Percentiles rank a stretch among this genome's conserved stretches.
Conservation (phyloP, 192 early-diverging fungal genomes). For the Gaertneriomyces semiglobifer region DNA sequence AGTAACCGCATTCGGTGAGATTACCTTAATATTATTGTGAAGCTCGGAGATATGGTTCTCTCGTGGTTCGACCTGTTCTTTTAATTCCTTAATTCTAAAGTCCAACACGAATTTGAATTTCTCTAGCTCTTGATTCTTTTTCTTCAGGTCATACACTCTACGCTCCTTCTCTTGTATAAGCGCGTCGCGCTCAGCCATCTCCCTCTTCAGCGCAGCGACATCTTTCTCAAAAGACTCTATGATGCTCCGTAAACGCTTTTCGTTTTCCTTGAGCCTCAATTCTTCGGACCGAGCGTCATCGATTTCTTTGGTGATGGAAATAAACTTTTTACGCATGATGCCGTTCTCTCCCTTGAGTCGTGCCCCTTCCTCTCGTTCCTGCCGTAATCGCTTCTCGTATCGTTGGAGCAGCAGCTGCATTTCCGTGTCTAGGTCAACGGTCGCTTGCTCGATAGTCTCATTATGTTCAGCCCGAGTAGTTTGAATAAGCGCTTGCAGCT, state of each 20-base stretch:
- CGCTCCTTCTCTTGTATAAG: conserved; percentile 58
- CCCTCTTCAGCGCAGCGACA: conserved; percentile 46
- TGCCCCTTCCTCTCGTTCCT: conserved; percentile 51
- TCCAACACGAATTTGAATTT: conserved; percentile 63
- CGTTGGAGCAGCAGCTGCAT: conserved; percentile 34
- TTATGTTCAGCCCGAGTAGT: conserved; percentile 40
- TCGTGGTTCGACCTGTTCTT: conserved; percentile 56
- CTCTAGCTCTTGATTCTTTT: conserved; percentile 63
- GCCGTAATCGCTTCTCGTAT: conserved; percentile 47
- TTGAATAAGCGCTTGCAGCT: conserved; percentile 47
- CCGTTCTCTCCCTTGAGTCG: conserved; percentile 61
- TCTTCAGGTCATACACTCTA: conserved; percentile 56
- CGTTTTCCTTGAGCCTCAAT: conserved; percentile 43
- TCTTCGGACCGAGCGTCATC: conserved; percentile 52
- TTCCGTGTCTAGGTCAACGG: conserved; percentile 53
- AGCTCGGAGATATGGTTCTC: conserved; percentile 54
- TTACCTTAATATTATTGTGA: conserved; percentile 38
- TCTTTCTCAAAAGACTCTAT: conserved; percentile 54
- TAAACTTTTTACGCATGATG: conserved; percentile 65
- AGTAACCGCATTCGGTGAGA: conserved; percentile 4
- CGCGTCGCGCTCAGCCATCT: conserved; percentile 56
- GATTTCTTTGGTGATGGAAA: conserved; percentile 57
- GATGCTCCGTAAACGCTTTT: conserved; percentile 43
- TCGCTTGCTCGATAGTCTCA: conserved; percentile 43
- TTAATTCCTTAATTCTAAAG: conserved; percentile 55